Percentiles rank a stretch among this genome's conserved stretches.
phyloP scores from a whole-genome alignment of 1,284 basidiomycete species.

The Ceratobasidium sp. region DNA sequence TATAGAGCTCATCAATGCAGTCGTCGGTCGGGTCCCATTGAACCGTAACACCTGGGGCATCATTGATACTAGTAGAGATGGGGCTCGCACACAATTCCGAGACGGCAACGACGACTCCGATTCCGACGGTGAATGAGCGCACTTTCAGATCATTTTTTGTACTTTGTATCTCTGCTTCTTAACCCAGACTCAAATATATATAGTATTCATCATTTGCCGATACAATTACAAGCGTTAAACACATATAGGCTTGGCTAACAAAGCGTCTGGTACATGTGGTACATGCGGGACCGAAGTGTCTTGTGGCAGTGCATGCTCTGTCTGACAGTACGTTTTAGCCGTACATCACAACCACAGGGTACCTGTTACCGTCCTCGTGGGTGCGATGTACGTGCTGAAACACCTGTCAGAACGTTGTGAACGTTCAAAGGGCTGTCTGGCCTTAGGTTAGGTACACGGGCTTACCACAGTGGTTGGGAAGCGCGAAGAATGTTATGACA shows the following conservation, averaged over 20 bases:
- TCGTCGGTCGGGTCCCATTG: not conserved
- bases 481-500: too few species aligned
- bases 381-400: not conserved
- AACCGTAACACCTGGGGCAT: conserved; percentile 17
- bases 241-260: not conserved
- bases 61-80: not conserved
- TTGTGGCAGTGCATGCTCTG: too few species aligned
- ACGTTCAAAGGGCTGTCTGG: not conserved
- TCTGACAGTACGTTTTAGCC: too few species aligned
- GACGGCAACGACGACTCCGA: not conserved
- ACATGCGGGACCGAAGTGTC: not conserved
- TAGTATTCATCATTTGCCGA: not conserved
- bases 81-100: conserved; percentile 10
- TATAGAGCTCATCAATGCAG: not conserved
- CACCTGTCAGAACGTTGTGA: not conserved
- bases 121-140: not conserved
- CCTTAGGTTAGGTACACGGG: not conserved
- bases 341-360: not conserved
- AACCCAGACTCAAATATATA: not conserved
- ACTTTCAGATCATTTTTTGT: not conserved
- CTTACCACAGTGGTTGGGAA: conserved; percentile 9
- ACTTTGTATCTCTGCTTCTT: not conserved
- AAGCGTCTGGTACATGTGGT: not conserved
- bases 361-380: not conserved
- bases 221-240: not conserved